Evolutionary conservation across 495 filamentous ascomycete species (phyloP), one percentile per base, ranked within the genome.

Genomic region (Hypoxylon lenormandii): DNA sequence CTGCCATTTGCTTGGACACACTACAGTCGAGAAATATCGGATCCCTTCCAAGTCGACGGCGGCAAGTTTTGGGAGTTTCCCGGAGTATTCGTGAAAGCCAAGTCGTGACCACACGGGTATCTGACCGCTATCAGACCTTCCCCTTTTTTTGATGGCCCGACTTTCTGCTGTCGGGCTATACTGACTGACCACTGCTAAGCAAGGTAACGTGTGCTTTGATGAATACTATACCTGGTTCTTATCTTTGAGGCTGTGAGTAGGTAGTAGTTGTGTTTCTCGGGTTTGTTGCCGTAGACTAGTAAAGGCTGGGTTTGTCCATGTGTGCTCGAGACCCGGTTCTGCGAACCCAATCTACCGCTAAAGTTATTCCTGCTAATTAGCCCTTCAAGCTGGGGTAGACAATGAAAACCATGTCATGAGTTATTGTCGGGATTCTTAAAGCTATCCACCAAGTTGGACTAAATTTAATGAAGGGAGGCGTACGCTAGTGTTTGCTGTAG

Each of bases 311-410:
- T 56, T 70, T 52, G 50, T 43, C 16, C 37, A 52, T 63, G 57
- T 13, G 51, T 57, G 56, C 46, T 50, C 28, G 51, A 50, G 61
- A 70, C 52, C 56, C 61, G 61, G 61, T 57, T 70, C 61, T 46
- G 61, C 50, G 55, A 60, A 61, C 30, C 50, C 51, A 56, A 61
- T 62, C 67, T 46, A 56, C 56, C 61, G 60, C 56, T 66, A 57
- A 62, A 18, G 21, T 53, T 40, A 28, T 62, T 60, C 51, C 46
- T 66, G 45, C 36, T 61, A 50, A 49, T 65, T 61, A 65, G 56
- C 54, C 61, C 60, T 62, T 28, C 51, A 46, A 45, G 56, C 48
- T 46, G 49, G 33, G 59, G 42, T 42, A 43, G 54, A 50, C 46
- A 46, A 48, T 33, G 53, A 70, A 51, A 57, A 55, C 45, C 56